Conservation (phyloP, 2,329 filamentous ascomycete species). For the Diaporthe ampelina region DNA sequence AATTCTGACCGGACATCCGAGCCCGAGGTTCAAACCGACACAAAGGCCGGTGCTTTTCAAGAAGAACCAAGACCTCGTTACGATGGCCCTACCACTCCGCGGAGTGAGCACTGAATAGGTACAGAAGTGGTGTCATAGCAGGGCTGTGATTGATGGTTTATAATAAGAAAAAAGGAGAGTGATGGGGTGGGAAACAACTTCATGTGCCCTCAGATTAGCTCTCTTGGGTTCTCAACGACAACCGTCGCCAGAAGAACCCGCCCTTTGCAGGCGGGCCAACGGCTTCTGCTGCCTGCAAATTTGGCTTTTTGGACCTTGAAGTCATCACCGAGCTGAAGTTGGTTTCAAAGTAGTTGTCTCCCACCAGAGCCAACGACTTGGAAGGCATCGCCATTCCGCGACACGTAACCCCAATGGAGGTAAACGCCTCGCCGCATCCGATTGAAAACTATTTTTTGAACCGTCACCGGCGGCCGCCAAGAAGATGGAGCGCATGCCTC, state of each 20-base stretch:
- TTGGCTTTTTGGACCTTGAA: slow-evolving; percentile 56
- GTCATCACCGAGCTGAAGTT: slow-evolving; percentile 53
- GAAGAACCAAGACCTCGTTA: too few species aligned
- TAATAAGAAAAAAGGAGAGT: not conserved
- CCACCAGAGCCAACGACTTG: slow-evolving; percentile 24
- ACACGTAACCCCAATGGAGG: not conserved
- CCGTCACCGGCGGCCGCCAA: slow-evolving; percentile 46
- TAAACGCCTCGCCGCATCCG: slow-evolving; percentile 48
- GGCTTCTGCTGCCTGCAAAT: slow-evolving; percentile 56
- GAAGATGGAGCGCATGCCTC: slow-evolving; percentile 26
- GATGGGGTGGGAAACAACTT: slow-evolving; percentile 26
- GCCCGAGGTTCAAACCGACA: too few species aligned
- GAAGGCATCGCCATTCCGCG: slow-evolving; percentile 6
- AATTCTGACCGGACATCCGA: not conserved
- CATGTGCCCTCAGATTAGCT: slow-evolving; percentile 57
- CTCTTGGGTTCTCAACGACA: slow-evolving; percentile 58
- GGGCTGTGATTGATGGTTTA: not conserved
- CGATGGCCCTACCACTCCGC: too few species aligned
- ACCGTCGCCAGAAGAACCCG: slow-evolving; percentile 45
- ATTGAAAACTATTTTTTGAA: slow-evolving; percentile 56
- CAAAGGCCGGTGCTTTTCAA: not conserved
- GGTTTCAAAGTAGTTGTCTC: slow-evolving; percentile 19
- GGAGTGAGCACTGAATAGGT: not conserved
- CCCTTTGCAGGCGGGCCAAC: slow-evolving; percentile 30
- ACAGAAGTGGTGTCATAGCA: not conserved